These are phyloP conservation scores for Sordariomycetes sp. DNA, from an alignment of 2,329 filamentous ascomycete species.

Conservation along the genomic window DNA sequence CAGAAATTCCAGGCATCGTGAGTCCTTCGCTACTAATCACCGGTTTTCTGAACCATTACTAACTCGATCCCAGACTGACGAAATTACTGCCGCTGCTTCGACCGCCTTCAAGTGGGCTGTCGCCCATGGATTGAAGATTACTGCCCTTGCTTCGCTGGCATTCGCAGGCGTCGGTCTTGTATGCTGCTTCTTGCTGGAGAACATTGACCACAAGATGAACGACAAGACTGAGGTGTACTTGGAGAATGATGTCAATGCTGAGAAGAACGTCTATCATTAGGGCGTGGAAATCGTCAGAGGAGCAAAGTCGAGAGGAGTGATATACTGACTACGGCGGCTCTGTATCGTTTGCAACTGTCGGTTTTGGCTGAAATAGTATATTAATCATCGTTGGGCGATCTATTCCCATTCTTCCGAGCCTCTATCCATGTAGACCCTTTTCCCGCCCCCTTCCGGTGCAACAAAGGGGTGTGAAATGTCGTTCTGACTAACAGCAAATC, in stretches of 20 bases:
- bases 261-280: conserved; percentile 4
- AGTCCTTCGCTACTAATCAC: too few relatives aligned
- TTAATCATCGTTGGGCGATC: too few relatives aligned
- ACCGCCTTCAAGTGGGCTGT: conserved; percentile 19
- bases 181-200: conserved; percentile 17
- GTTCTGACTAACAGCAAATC: too few relatives aligned
- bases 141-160: conserved; percentile 16
- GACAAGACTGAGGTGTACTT: conserved; percentile 24
- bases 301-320: too few relatives aligned
- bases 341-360: too few relatives aligned
- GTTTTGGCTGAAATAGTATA: too few relatives aligned
- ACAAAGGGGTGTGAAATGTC: too few relatives aligned
- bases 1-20: conserved; percentile 13
- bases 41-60: neutral
- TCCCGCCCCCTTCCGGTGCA: too few relatives aligned
- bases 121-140: conserved; percentile 16
- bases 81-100: conserved; percentile 15
- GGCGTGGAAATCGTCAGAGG: neutral
- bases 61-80: conserved; percentile 5
- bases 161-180: conserved; percentile 19
- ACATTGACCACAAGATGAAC: conserved; percentile 23
- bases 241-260: conserved; percentile 15
- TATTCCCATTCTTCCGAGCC: too few relatives aligned
- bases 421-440: too few relatives aligned
- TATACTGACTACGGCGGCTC: too few relatives aligned